Evolutionary conservation across 2,329 filamentous ascomycete species (phyloP), one percentile per base, ranked within the genome.

Genomic region (Pyrenophora tritici-repentis): DNA sequence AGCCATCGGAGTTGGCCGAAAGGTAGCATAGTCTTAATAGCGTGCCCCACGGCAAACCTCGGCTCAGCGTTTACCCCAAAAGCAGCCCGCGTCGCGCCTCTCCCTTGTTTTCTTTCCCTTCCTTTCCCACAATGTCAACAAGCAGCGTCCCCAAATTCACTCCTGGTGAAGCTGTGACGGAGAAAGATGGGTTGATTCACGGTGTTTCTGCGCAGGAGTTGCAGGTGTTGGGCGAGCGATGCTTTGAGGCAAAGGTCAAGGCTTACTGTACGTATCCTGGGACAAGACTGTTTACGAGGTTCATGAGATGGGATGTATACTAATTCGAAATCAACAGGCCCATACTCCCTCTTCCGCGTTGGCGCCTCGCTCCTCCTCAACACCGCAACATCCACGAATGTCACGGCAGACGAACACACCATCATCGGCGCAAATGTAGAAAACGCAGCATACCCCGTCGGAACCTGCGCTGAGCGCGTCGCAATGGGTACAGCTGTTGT

Each of bases 391-490:
- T 49, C 59, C 7, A 38, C 35, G n/a, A 43, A 40, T 16, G 34
- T 63, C 7, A 75, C 79, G 24, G 83, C 81, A 6, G 41, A 48
- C 37, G 29, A 56, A 3, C 58, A 63, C 50, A 84, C 81, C 61
- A 80, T 91, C 50, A 78, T 82, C 38, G 94, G 94, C 47, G 91
- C 90, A 56, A 76, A 76, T 48, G 65, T 97, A 55, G 94, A 99
- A 77, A 97, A 97, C 71, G 92, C 91, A 1, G 80, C 88, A 22
- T 97, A 96, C 71, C 93, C 94, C 0, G 92, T 97, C 5, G 91
- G 91, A n/a, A 95, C 90, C 2, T 97, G 94, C 74, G 94, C 94
- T 12, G 94, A 99, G 81, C 82, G 93, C 51, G 90, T 93, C n/a
- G 91, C 72, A 1, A 81, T 97, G 60, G 89, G 85, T 6, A 91